Evolutionary conservation across 495 filamentous ascomycete species (phyloP).

Genomic region (Durotheca rogersii): DNA sequence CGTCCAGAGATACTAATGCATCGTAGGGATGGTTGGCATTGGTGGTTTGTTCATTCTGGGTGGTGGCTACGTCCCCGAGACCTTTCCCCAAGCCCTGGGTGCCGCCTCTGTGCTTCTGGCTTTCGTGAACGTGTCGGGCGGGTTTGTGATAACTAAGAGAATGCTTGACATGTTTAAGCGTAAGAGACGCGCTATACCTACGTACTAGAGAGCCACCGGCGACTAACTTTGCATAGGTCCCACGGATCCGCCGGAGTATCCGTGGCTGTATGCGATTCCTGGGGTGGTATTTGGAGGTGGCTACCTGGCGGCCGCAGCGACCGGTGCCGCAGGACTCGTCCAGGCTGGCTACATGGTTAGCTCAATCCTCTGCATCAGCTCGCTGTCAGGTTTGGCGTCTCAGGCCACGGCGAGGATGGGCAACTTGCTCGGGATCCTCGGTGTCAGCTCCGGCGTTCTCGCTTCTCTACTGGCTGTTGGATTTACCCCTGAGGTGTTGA

Average conservation of each 20-base stretch:
- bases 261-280: slow-evolving; percentile 77
- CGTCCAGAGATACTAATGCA: slow-evolving; percentile 25
- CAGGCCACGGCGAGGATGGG: slow-evolving; percentile 76
- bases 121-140: slow-evolving; percentile 79
- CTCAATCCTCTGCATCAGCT: slow-evolving; percentile 73
- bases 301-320: slow-evolving; percentile 70
- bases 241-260: slow-evolving; percentile 79
- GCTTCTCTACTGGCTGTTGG: slow-evolving; percentile 77
- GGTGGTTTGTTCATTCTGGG: slow-evolving; percentile 82
- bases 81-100: slow-evolving; percentile 72
- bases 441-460: slow-evolving; percentile 73
- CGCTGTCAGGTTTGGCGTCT: slow-evolving; percentile 69
- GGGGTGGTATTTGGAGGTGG: slow-evolving; percentile 73
- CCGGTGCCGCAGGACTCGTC: slow-evolving; percentile 75
- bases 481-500: slow-evolving; percentile 68
- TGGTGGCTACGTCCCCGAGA: slow-evolving; percentile 69
- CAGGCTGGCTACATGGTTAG: slow-evolving; percentile 80
- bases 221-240: slow-evolving; percentile 49
- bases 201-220: neutral
- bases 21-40: slow-evolving; percentile 68
- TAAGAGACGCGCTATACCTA: slow-evolving; percentile 31
- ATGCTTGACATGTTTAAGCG: slow-evolving; percentile 92
- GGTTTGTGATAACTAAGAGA: slow-evolving; percentile 81
- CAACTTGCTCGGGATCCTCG: slow-evolving; percentile 78
- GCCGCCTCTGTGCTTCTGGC: slow-evolving; percentile 76